phyloP scores from a whole-genome alignment of 23 red algal species.

The Gracilariopsis chorda region DNA sequence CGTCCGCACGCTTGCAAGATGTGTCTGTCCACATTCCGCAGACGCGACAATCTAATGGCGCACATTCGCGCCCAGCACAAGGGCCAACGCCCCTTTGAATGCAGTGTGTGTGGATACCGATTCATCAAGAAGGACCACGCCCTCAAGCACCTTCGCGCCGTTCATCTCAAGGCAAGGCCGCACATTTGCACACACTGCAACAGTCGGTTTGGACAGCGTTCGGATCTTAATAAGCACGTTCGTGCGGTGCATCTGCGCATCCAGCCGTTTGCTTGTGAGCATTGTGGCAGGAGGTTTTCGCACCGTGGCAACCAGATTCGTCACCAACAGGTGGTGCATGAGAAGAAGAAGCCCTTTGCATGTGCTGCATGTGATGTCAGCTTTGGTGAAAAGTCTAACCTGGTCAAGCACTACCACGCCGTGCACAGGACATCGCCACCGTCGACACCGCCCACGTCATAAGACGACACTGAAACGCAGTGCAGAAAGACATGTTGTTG shows the following conservation, averaged over 20 bases:
- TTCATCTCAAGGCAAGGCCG: slow-evolving; percentile 60
- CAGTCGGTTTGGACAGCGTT: slow-evolving; percentile 64
- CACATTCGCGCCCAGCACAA: slow-evolving; percentile 51
- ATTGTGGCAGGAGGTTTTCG: slow-evolving; percentile 50
- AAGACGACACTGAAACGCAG: too few relatives aligned
- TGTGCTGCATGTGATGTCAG: slow-evolving; percentile 15
- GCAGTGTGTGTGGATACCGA: slow-evolving; percentile 51
- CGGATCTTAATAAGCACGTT: slow-evolving; percentile 64
- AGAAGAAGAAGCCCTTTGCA: slow-evolving; percentile 34
- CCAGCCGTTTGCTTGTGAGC: slow-evolving; percentile 53
- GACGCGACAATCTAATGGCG: slow-evolving; percentile 35
- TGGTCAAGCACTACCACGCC: slow-evolving; percentile 62
- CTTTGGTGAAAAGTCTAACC: slow-evolving; percentile 73
- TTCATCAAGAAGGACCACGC: slow-evolving; percentile 79
- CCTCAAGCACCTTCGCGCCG: slow-evolving; percentile 49
- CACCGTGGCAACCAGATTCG: slow-evolving; percentile 59
- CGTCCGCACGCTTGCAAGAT: slow-evolving; percentile 14
- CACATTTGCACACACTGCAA: slow-evolving; percentile 42
- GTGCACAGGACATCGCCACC: not conserved
- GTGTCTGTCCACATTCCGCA: slow-evolving; percentile 21
- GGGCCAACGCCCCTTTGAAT: slow-evolving; percentile 61
- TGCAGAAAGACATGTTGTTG: too few relatives aligned
- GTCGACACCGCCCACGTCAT: not conserved
- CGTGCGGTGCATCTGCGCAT: slow-evolving; percentile 52
- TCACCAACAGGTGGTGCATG: slow-evolving; percentile 63